Percentiles rank a stretch among this genome's conserved stretches.
These are phyloP conservation scores for Lentinula novae-zelandiae DNA, from an alignment of 1,284 basidiomycete genomes.

Conservation along the genomic window DNA sequence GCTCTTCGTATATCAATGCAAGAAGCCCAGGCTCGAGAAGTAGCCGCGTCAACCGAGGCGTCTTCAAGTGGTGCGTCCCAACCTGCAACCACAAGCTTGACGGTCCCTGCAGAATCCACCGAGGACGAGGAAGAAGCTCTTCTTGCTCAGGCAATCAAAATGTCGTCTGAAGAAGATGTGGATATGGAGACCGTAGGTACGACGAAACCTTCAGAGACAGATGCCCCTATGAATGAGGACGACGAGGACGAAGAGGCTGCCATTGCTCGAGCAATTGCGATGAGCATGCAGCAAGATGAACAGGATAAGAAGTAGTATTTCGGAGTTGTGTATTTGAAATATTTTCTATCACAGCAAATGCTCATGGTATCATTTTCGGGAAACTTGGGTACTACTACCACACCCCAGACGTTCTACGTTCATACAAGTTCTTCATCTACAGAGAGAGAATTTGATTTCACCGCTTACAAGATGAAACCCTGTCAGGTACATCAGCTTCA, in stretches of 20 bases:
- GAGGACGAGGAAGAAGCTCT: constrained; percentile 69
- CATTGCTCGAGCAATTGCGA: constrained; percentile 54
- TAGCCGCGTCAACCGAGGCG: constrained; percentile 40
- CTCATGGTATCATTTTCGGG: not conserved
- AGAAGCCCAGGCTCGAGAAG: constrained; percentile 90
- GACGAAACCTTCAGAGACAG: constrained; percentile 17
- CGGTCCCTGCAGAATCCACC: constrained; percentile 36
- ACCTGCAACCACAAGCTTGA: constrained; percentile 28
- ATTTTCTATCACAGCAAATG: not conserved
- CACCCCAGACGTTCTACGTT: no score
- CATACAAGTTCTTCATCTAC: no score
- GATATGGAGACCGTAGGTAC: constrained; percentile 27
- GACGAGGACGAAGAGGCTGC: constrained; percentile 52
- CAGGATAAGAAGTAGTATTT: constrained; percentile 30
- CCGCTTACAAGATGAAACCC: not conserved
- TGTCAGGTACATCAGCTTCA: no score
- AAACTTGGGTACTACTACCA: no score
- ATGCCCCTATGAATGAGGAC: constrained; percentile 37
- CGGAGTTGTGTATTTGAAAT: not conserved
- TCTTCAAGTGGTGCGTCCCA: constrained; percentile 29
- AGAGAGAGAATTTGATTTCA: no score
- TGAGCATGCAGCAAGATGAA: constrained; percentile 50
- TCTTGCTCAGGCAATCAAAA: constrained; percentile 59
- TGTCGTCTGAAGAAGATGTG: constrained; percentile 49
- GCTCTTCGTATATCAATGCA: constrained; percentile 97